Conservation (phyloP, 805 yeast genomes). For the Sugiyamaella boreocaroliniensis region DNA sequence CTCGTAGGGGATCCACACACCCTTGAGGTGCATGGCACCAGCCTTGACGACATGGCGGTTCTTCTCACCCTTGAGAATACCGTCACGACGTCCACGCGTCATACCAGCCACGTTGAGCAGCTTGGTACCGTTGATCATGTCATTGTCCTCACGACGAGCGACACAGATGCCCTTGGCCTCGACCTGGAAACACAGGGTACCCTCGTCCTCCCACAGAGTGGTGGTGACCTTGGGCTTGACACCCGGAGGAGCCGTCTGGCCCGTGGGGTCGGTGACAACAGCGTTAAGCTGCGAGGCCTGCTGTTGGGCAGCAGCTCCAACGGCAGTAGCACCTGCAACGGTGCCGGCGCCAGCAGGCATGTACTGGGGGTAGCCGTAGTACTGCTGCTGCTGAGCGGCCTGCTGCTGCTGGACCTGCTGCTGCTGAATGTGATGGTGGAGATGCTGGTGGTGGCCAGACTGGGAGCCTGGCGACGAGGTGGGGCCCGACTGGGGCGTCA, state of each 20-base stretch:
- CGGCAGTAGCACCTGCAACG: conserved; percentile 3
- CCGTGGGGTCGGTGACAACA: conserved; percentile 34
- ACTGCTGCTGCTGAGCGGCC: conserved; percentile 9
- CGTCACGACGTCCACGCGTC: conserved; percentile 86
- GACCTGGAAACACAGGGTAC: conserved; percentile 76
- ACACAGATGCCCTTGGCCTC: conserved; percentile 77
- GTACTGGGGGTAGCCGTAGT: conserved; percentile 12
- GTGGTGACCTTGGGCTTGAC: conserved; percentile 60
- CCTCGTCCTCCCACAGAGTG: conserved; percentile 84
- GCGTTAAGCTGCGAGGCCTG: conserved; percentile 14
- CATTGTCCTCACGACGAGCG: conserved; percentile 75
- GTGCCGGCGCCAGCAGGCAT: conserved; percentile 1
- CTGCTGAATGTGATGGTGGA: conserved; percentile 18
- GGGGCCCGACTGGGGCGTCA: conserved; percentile 10
- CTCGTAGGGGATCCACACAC: conserved; percentile 85
- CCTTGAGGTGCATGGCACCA: conserved; percentile 84
- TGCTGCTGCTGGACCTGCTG: conserved; percentile 15
- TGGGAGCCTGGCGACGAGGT: conserved; percentile 7
- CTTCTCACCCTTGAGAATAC: conserved; percentile 71
- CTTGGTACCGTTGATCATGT: conserved; percentile 81
- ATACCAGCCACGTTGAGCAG: conserved; percentile 74
- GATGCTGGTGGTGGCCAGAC: conserved; percentile 10
- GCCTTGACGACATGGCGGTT: conserved; percentile 75
- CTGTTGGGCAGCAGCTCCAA: conserved; percentile 4
- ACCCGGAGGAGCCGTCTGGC: conserved; percentile 35